Evolutionary conservation across 768 basidiomycete genomes (phyloP), one percentile per base, ranked within the genome.

Genomic region (Boletellus emodensis): DNA sequence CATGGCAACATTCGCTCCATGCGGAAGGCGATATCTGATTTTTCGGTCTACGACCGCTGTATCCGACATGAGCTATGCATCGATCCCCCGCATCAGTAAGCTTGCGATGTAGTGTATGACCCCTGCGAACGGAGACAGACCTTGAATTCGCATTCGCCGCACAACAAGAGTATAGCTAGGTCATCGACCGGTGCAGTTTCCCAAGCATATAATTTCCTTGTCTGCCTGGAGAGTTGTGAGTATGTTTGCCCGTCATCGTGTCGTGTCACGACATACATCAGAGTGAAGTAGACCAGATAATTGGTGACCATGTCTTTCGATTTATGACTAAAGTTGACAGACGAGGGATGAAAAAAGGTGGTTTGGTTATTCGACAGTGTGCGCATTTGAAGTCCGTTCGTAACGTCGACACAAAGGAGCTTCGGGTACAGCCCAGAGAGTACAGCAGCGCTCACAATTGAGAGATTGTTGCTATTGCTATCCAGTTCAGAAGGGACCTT

Each of bases 161-260:
- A 97, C 1, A 97, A 71, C 15, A 97, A 72, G 24, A 91, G 62
- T 45, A 98, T 66, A 4, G 90, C 81, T 24, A 89, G 67, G 57
- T 95, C 90, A 55, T 96, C 90, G 8, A 90, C 81, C 6, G 93
- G 90, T 6, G 90, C 84, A 0, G 87, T 92, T 68, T 98, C 95
- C 93, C 93, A 96, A 15, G 80, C 89, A 68, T 91, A 95, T 24
- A 94, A 69, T 65, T 83, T 92, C 71, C 92, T 96, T 7, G 94
- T 94, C 63, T 93, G 92, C 91, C 93, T 93, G 24, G 24, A 46
- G 40, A 52, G 30, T 44, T 39, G 40, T 58, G 37, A 57, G 52
- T 18, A 61, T 13, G 4, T 20, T 41, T 20, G 28, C 20, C 5
- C 17, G 49, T 35, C 30, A 22, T 5, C 20, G 18, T 15, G 6